Evolutionary conservation across 768 basidiomycete species (phyloP).

Genomic region (Trametes maxima): DNA sequence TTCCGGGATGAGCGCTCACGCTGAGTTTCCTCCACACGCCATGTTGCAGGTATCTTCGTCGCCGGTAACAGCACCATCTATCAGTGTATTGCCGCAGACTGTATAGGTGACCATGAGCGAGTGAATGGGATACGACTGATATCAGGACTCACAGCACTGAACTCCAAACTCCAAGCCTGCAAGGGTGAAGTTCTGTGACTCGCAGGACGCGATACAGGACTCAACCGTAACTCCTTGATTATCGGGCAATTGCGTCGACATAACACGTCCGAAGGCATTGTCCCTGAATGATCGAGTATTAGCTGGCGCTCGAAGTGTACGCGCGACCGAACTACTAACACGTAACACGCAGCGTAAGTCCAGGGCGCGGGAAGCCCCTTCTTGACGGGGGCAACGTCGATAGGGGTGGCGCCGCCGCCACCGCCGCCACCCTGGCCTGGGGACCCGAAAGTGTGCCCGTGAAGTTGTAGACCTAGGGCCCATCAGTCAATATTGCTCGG

Average conservation of each 20-base stretch:
- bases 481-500: neutral
- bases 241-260: conserved; percentile 46
- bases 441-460: conserved; percentile 54
- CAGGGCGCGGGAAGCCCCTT: conserved; percentile 56
- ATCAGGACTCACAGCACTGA: conserved; percentile 48
- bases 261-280: conserved; percentile 64
- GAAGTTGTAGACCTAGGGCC: conserved; percentile 54
- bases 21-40: conserved; percentile 69
- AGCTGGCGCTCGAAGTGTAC: neutral
- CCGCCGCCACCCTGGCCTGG: conserved; percentile 28
- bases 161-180: conserved; percentile 69
- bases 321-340: conserved; percentile 36
- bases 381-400: conserved; percentile 47
- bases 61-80: conserved; percentile 58
- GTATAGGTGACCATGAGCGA: conserved; percentile 11
- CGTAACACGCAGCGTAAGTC: conserved; percentile 67
- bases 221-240: conserved; percentile 54
- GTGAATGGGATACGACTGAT: conserved; percentile 4
- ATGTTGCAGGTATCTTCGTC: conserved; percentile 63
- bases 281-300: conserved; percentile 39
- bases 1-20: conserved; percentile 43
- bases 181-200: conserved; percentile 55
- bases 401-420: conserved; percentile 18
- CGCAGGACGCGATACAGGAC: conserved; percentile 63
- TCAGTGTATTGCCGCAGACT: conserved; percentile 74